Conservation (phyloP, 2,329 filamentous ascomycete species). For the Penicillium palitans region DNA sequence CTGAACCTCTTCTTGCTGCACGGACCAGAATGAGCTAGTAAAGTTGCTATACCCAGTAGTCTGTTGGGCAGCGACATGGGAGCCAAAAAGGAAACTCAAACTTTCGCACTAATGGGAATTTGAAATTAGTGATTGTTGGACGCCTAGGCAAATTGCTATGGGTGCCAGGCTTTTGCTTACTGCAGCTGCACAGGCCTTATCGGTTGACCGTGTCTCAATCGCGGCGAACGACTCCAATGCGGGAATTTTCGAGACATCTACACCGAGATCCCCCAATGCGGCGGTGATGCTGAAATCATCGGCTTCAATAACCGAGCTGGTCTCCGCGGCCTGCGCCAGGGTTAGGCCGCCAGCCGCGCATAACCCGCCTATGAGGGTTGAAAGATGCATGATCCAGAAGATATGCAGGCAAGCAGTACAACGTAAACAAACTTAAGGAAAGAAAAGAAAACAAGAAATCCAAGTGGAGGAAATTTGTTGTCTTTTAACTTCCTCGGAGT, state of each 20-base stretch:
- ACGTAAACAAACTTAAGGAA: background rate
- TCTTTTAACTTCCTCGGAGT: background rate
- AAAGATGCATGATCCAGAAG: conserved; percentile 4
- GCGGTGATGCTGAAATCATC: conserved; percentile 6
- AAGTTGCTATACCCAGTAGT: conserved; percentile 22
- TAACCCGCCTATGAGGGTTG: conserved; percentile 9
- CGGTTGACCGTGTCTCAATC: conserved; percentile 5
- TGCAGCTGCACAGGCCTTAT: conserved; percentile 5
- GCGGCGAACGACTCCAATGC: conserved; percentile 5
- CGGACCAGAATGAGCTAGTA: conserved; percentile 37
- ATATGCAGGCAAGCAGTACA: background rate
- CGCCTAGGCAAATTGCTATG: background rate
- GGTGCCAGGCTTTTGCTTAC: background rate
- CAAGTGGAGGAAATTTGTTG: background rate
- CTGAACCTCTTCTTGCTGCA: conserved; percentile 37
- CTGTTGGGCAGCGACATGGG: conserved; percentile 18
- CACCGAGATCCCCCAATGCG: conserved; percentile 7
- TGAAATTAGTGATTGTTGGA: background rate
- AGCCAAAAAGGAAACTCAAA: conserved; percentile 17
- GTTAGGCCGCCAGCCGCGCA: conserved; percentile 1
- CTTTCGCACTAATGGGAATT: conserved; percentile 11
- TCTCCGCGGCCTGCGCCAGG: conserved; percentile 1
- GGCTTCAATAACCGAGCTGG: conserved; percentile 2
- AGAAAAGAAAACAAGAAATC: background rate
- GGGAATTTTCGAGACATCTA: conserved; percentile 9